Percentiles rank a stretch among this genome's conserved stretches.
Conservation (phyloP, 2,329 filamentous ascomycete species). For the Cladophialophora chaetospira region DNA sequence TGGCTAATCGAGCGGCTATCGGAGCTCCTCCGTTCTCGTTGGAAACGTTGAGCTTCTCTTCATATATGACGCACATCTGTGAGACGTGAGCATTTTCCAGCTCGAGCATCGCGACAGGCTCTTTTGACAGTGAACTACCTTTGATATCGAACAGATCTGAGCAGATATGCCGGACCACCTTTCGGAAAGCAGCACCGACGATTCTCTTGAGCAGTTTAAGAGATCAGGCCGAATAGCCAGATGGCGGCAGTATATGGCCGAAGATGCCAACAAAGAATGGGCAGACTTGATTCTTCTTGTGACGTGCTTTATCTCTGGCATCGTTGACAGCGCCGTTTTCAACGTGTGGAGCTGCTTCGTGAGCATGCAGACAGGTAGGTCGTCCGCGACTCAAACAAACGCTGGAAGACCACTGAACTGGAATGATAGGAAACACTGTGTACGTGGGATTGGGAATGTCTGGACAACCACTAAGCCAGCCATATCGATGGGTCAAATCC, state of each 20-base stretch:
- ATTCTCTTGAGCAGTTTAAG: slow-evolving; percentile 15
- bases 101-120: too few species aligned
- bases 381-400: neutral
- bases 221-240: slow-evolving; percentile 9
- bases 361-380: slow-evolving; percentile 50
- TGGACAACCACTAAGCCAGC: slow-evolving; percentile 40
- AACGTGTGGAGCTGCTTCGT: slow-evolving; percentile 51
- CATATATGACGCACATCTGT: slow-evolving; percentile 4
- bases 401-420: too few species aligned
- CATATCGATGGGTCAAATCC: slow-evolving; percentile 48
- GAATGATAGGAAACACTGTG: slow-evolving; percentile 45
- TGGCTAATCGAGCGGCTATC: neutral
- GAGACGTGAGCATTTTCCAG: neutral
- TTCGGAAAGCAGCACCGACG: slow-evolving; percentile 11
- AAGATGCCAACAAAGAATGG: slow-evolving; percentile 21
- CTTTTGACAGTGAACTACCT: too few species aligned
- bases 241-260: slow-evolving; percentile 16
- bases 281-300: slow-evolving; percentile 30
- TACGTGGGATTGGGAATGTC: slow-evolving; percentile 46
- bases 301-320: slow-evolving; percentile 44
- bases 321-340: slow-evolving; percentile 48
- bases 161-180: slow-evolving; percentile 1
- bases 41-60: neutral
- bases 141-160: too few species aligned
- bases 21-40: slow-evolving; percentile 1